Conservation (phyloP, 768 basidiomycete species). For the Leucogyrophana mollusca region DNA sequence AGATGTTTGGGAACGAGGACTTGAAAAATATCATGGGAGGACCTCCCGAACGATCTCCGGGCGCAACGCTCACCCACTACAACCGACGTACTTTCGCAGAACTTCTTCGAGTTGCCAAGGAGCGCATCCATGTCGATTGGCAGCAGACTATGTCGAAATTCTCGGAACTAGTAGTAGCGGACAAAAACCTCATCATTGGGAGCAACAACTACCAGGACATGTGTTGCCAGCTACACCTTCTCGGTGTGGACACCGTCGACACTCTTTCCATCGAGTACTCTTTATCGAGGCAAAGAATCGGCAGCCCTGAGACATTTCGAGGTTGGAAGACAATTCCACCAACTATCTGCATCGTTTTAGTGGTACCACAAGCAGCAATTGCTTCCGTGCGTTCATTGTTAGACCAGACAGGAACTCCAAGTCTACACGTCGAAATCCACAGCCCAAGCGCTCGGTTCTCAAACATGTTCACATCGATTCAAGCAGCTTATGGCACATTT, state of each 20-base stretch:
- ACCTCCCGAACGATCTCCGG: slow-evolving; percentile 3
- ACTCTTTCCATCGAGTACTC: background rate
- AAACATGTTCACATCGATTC: too few relatives aligned
- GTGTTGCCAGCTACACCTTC: slow-evolving; percentile 4
- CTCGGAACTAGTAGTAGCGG: background rate
- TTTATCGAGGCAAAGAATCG: too few relatives aligned
- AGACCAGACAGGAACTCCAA: too few relatives aligned
- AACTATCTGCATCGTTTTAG: background rate
- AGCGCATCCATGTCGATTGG: slow-evolving; percentile 2
- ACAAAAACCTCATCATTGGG: background rate
- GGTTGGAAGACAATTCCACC: background rate
- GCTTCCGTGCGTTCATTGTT: too few relatives aligned
- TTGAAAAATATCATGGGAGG: slow-evolving; percentile 2
- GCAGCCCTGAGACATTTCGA: background rate
- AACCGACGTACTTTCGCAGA: slow-evolving; percentile 4
- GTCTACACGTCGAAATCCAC: too few relatives aligned
- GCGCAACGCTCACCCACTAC: slow-evolving; percentile 9
- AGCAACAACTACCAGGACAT: slow-evolving; percentile 9
- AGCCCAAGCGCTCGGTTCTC: too few relatives aligned
- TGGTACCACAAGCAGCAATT: too few relatives aligned
- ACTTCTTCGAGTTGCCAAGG: slow-evolving; percentile 4
- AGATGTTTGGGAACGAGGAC: slow-evolving; percentile 33
- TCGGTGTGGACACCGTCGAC: slow-evolving; percentile 2
- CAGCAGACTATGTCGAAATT: slow-evolving; percentile 3
- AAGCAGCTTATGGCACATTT: too few relatives aligned